A percentile compares a stretch with the other conserved stretches of the same genome.
Conservation (phyloP, 1,139 yeast genomes). For the Sugiyamaella castrensis region DNA sequence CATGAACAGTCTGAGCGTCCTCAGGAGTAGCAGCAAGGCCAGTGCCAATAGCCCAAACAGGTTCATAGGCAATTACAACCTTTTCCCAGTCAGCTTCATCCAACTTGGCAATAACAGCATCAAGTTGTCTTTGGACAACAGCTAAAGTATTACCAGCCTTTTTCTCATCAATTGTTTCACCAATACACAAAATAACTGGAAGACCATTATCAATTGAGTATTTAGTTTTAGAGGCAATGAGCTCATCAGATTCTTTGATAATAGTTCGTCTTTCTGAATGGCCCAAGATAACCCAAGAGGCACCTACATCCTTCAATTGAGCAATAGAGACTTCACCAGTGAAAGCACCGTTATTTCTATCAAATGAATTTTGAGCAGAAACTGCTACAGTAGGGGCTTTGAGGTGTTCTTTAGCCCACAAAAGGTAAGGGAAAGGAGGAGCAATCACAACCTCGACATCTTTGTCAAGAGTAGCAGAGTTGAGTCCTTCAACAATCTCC, state of each 20-base stretch:
- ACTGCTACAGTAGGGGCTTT: constrained; percentile 67
- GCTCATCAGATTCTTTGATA: constrained; percentile 85
- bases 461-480: constrained; percentile 68
- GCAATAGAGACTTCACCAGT: constrained; percentile 95
- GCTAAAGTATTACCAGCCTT: constrained; percentile 80
- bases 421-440: constrained; percentile 93
- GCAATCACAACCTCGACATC: constrained; percentile 88
- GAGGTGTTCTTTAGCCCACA: constrained; percentile 69
- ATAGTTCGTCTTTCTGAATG: constrained; percentile 99
- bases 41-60: constrained; percentile 99
- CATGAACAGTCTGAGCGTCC: constrained; percentile 91
- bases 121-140: constrained; percentile 86
- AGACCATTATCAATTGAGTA: constrained; percentile 88
- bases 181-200: constrained; percentile 91
- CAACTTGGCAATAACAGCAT: constrained; percentile 79
- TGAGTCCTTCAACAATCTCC: constrained; percentile 77
- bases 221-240: constrained; percentile 91
- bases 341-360: constrained; percentile 91
- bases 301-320: constrained; percentile 88
- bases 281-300: constrained; percentile 93
- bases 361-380: constrained; percentile 88
- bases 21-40: constrained; percentile 99
- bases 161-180: constrained; percentile 96
- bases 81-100: constrained; percentile 74
- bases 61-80: constrained; percentile 97